A percentile compares a stretch with the other conserved stretches of the same genome.
Evolutionary conservation across 164 flowering plant genomes (phyloP).

Genomic region (Annona squamosa): DNA sequence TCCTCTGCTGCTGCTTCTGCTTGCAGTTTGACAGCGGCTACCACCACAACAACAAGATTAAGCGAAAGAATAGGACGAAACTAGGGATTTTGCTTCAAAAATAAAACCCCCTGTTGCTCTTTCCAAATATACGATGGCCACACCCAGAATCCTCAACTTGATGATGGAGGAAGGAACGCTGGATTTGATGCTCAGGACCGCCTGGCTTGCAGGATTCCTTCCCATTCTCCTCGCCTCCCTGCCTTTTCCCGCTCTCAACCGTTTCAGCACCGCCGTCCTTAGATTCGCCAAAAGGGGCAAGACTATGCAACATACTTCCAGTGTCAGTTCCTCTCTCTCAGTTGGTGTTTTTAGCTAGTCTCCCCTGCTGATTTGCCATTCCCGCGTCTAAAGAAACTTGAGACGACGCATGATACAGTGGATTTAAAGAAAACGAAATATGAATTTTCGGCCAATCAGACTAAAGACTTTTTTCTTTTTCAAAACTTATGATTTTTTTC

Average conservation of each 20-base stretch:
- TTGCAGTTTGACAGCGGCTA: neutral
- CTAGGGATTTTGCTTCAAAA: neutral
- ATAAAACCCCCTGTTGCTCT: neutral
- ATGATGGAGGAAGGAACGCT: neutral
- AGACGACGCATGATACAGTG: neutral
- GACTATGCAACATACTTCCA: neutral
- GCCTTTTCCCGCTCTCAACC: neutral
- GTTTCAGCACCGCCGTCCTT: neutral
- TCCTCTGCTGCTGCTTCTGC: neutral
- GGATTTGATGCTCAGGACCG: neutral
- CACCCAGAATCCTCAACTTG: neutral
- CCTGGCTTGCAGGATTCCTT: conserved; percentile 7
- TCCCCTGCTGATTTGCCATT: too few relatives aligned
- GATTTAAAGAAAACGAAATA: neutral
- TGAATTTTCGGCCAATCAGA: neutral
- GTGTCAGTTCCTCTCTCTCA: neutral
- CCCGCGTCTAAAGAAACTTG: neutral
- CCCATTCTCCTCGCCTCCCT: conserved; percentile 7
- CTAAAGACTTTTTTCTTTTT: neutral
- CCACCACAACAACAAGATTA: neutral
- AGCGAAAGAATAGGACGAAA: neutral
- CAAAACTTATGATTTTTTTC: neutral
- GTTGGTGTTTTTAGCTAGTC: neutral
- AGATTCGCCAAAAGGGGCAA: conserved; percentile 11
- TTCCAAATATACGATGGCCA: neutral